Evolutionary conservation across 2,329 filamentous ascomycete genomes (phyloP).

Genomic region (Alternaria triticimaculans): DNA sequence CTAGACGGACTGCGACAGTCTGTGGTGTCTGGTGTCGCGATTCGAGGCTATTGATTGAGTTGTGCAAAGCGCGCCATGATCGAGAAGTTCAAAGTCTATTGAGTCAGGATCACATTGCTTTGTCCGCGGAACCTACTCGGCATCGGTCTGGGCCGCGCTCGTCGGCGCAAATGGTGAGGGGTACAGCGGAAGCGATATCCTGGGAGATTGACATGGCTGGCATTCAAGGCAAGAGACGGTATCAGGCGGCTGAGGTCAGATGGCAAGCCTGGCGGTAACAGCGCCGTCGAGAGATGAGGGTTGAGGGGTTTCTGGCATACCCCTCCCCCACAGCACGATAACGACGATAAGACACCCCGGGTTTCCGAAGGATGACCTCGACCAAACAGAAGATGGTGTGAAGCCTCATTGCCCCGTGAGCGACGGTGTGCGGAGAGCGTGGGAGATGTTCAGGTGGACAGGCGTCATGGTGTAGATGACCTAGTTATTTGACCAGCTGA

Average conservation of each 20-base stretch:
- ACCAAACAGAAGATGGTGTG: constrained; percentile 35
- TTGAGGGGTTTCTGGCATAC: not conserved
- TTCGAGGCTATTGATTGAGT: constrained; percentile 4
- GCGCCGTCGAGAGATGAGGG: constrained; percentile 17
- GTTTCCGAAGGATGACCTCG: constrained; percentile 24
- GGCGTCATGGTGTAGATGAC: constrained; percentile 17
- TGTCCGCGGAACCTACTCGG: constrained; percentile 7
- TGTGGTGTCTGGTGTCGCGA: not conserved
- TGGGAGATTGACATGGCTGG: constrained; percentile 7
- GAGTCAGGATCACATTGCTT: constrained; percentile 11
- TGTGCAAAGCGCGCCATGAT: constrained; percentile 2
- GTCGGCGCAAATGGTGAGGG: constrained; percentile 26
- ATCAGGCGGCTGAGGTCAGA: constrained; percentile 26
- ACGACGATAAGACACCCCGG: constrained; percentile 28
- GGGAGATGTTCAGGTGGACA: not conserved
- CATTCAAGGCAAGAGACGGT: constrained; percentile 11
- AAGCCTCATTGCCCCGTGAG: constrained; percentile 35
- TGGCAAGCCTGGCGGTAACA: constrained; percentile 13
- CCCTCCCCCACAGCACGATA: constrained; percentile 33
- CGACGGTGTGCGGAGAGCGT: constrained; percentile 15
- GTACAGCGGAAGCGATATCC: constrained; percentile 14
- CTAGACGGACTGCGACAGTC: not conserved
- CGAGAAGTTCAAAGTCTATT: not conserved
- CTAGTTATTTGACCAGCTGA: constrained; percentile 34
- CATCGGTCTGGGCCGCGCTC: constrained; percentile 11